Conservation (phyloP, 2,329 filamentous ascomycete species). For the Periconia macrospinosa region DNA sequence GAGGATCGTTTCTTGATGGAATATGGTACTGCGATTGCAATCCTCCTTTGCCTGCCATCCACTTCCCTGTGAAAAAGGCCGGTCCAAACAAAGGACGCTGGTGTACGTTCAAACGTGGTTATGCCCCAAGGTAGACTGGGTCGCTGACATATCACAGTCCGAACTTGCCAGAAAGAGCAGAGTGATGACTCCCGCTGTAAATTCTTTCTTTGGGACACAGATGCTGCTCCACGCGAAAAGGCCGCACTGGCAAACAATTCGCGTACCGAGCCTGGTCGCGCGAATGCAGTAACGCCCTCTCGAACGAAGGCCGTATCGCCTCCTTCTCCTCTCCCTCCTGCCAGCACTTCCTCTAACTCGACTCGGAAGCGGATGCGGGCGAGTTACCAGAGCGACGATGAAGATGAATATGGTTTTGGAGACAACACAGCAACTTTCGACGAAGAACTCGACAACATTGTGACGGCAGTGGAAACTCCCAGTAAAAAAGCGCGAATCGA, state of each 20-base stretch:
- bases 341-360: slow-evolving; percentile 8
- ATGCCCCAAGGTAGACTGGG: not conserved
- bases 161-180: slow-evolving; percentile 58
- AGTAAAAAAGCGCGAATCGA: slow-evolving; percentile 44
- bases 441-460: slow-evolving; percentile 31
- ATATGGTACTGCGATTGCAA: slow-evolving; percentile 53
- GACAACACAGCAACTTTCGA: slow-evolving; percentile 34
- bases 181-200: slow-evolving; percentile 50
- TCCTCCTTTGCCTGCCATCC: slow-evolving; percentile 56
- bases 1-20: slow-evolving; percentile 26
- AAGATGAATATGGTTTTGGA: slow-evolving; percentile 39
- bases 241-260: slow-evolving; percentile 52
- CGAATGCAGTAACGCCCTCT: slow-evolving; percentile 16
- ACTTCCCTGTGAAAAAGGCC: slow-evolving; percentile 61
- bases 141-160: slow-evolving; percentile 44
- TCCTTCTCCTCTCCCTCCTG: slow-evolving; percentile 18
- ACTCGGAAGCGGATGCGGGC: slow-evolving; percentile 35
- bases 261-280: slow-evolving; percentile 44
- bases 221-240: slow-evolving; percentile 54
- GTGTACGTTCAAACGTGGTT: slow-evolving; percentile 35
- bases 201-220: slow-evolving; percentile 62
- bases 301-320: slow-evolving; percentile 19
- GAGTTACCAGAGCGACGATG: slow-evolving; percentile 22
- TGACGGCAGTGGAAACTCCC: slow-evolving; percentile 41
- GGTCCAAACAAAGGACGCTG: slow-evolving; percentile 59